phyloP scores from a whole-genome alignment of 2,329 filamentous ascomycete species.

The Talaromyces sp. region DNA sequence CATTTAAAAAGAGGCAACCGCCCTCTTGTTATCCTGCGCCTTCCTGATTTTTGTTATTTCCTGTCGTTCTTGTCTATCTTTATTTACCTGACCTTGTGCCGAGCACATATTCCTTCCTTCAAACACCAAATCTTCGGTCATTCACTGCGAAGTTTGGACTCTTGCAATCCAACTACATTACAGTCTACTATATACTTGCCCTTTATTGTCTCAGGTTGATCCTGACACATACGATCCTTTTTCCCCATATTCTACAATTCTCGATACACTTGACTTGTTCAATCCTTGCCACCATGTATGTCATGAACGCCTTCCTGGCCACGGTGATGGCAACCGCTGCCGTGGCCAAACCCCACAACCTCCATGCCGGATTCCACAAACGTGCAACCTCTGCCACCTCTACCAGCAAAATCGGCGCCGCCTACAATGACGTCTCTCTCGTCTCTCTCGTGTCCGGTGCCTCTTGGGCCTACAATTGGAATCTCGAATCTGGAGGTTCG shows the following conservation, averaged over 20 bases:
- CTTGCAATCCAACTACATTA: not conserved
- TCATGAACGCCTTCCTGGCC: constrained; percentile 33
- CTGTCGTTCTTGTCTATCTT: not conserved
- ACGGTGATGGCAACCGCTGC: constrained; percentile 34
- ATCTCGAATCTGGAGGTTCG: constrained; percentile 26
- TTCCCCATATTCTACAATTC: not conserved
- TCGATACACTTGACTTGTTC: not conserved
- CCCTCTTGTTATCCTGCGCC: not conserved
- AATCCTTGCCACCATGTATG: constrained; percentile 33
- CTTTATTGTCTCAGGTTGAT: constrained; percentile 9
- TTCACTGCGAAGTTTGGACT: constrained; percentile 13
- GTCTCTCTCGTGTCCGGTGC: constrained; percentile 24
- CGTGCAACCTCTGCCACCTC: constrained; percentile 29
- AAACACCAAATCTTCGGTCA: constrained; percentile 9
- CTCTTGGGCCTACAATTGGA: constrained; percentile 49
- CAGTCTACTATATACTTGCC: not conserved
- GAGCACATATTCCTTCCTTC: constrained; percentile 15
- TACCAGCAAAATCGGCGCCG: constrained; percentile 18
- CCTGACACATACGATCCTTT: constrained; percentile 3
- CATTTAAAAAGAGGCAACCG: constrained; percentile 8
- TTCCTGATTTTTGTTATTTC: not conserved
- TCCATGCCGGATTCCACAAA: constrained; percentile 18
- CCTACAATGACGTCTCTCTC: constrained; percentile 38
- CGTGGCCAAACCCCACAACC: constrained; percentile 30
- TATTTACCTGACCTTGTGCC: constrained; percentile 1